Base-by-base conservation (phyloP, 306 rosid species). In the Cicer arietinum region DNA sequence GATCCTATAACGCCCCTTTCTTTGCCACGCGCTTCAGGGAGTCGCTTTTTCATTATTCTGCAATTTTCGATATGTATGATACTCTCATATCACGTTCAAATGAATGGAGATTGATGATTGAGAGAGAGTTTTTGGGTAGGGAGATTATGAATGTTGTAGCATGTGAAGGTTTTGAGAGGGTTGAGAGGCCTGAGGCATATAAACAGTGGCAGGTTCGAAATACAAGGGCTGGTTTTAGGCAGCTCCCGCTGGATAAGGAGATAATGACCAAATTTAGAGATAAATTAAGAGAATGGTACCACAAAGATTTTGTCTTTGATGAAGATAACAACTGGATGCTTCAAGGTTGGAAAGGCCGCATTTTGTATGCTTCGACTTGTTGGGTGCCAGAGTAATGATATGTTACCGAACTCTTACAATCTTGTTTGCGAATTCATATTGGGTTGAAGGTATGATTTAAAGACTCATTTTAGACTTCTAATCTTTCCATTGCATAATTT, bases 331-430 rank as follows among this genome's bases (percentile, higher is more conserved):
- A 89, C 35, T 90, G 92, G 96, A 81, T 92, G 92, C 88, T 92
- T 44, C 98, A 90, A 47, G 93, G 98, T 53, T 92, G 98, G 98
- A 92, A 89, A 77, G 98, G 98, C 7, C 80, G 98, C 22, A 85
- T 87, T 58, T 69, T 86, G 40, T 82, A 75, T 67, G 92, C 87
- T 68, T 85, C 92, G 9, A n/a, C 94, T 20, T 89, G 92, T 82
- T 92, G 94, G 96, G 88, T 87, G 17, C 89, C 94, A 0, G 88
- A 86, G 62, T 84, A 81, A 25, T 14, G 44, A 37, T 16, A 68
- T 30, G 75, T 77, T 52, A 47, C 79, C 20, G 45, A 47, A 42
- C 40, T 44, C 56, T 50, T 66, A 12, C 25, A 62, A 9, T 10
- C 78, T 6, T 69, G 66, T 46, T 53, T 57, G 68, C 7, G 39